Evolutionary conservation across 805 yeast genomes (phyloP), one percentile per base, ranked within the genome.

Genomic region (Candida parachauliodes): DNA sequence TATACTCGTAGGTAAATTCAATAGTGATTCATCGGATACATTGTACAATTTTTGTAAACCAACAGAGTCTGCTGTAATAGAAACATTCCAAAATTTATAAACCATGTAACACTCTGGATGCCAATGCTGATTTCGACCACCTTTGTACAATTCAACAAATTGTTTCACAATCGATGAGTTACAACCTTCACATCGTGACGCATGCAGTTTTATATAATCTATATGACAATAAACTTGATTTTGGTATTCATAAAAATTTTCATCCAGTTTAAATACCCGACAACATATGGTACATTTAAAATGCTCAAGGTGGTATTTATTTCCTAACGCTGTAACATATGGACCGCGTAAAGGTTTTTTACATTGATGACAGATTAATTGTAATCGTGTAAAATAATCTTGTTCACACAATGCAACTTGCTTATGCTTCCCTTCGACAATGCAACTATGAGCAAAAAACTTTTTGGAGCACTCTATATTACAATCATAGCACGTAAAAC

Each of bases 21-120:
- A 3, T 12, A 14, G 46, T 19, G 18, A 34, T 21, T 20, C 42
- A 36, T 11, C 42, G 39, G 12, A 43, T 37, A 29, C 49, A 19
- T 43, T 36, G 30, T 44, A 48, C 20, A 42, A 40, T 10, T 37
- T 43, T 24, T 54, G 59, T 31, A 61, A 26, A 68, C 89, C 74
- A 19, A 83, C 72, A 7, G 76, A 65, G 35, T 74, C 81, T 0
- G 83, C 72, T 1, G 83, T 74, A 16, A 93, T 68, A 40, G 81
- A 75, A 15, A 89, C 95, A 55, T 88, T 88, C 98, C 98, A 93
- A 53, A 88, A 89, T 59, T 89, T 89, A 66, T 85, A 89, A 33
- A 93, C 94, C 88, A 94, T 94, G 56, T 88, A 93, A 67, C 99
- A 93, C 57, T 94, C 98, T 1, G 97, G 98, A 61, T 93, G 99